Base-by-base conservation (phyloP, 495 filamentous ascomycete genomes). In the Tetracladium setigerum region DNA sequence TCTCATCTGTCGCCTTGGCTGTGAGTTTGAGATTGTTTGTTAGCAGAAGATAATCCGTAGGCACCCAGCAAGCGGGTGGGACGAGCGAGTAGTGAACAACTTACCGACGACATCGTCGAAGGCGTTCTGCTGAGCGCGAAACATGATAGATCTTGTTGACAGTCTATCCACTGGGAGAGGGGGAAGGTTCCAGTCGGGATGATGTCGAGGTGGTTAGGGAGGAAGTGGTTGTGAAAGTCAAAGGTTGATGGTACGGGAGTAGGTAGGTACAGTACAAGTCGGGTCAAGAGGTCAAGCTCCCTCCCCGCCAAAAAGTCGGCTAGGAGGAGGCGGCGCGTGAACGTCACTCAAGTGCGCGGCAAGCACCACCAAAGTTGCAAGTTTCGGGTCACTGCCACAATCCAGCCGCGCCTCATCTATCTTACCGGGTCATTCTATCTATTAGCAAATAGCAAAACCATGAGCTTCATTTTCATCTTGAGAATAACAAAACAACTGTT, bases 1-100 rank as follows among this genome's bases (percentile, higher is more conserved):
- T 98, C 74, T 98, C 92, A 64, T 98, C 92, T 40, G 92, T 98
- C 64, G 94, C 90, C 78, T 95, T 96, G 69, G 86, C 92, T 98
- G 54, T 51, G 53, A 44, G 31, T 33, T 22, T 14, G 7, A 30
- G n/a, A 36, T 27, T 27, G 15, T 36, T 3, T 27, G 41, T 59
- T 32, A 56, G 54, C 34, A 45, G 30, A 16, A 45, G n/a, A 32
- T 38, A 16, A 15, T 4, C 2, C n/a, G 39, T 43, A 47, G 41
- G 51, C 38, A 51, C 24, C 38, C 17, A 30, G 16, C 32, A 43
- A 17, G 13, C 44, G 3, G 15, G 49, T 36, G 24, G 38, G 14
- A 16, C 30, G 17, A 18, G 14, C 4, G 14, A 34, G 18, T 12
- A 32, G n/a, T 18, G 50, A 11, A 27, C 22, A 47, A 69, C 79